Evolutionary conservation across 2,329 filamentous ascomycete genomes (phyloP).

Genomic region (Talaromyces sp.): DNA sequence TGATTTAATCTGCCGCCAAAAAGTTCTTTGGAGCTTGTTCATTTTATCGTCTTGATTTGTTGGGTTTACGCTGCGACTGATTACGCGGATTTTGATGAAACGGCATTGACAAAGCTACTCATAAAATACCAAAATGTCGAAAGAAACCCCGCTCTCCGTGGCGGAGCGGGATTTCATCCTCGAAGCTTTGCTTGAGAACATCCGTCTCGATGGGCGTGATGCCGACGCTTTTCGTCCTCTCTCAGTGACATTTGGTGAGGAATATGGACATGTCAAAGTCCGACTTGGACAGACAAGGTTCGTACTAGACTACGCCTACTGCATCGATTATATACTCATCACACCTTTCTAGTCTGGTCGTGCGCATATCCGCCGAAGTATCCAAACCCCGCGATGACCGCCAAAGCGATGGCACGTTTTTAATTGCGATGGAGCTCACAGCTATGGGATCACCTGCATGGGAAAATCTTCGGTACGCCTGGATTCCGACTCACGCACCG

Average conservation of each 20-base stretch:
- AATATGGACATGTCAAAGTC: conserved; percentile 86
- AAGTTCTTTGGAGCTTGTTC: conserved; percentile 11
- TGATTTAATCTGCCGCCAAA: conserved; percentile 16
- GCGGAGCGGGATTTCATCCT: conserved; percentile 84
- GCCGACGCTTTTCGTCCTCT: conserved; percentile 77
- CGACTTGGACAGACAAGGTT: conserved; percentile 87
- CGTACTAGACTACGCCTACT: conserved; percentile 18
- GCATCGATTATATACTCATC: conserved; percentile 21
- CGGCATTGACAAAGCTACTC: not conserved
- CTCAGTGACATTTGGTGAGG: conserved; percentile 77
- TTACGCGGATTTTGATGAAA: not conserved
- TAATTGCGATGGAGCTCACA: conserved; percentile 83
- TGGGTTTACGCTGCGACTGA: not conserved
- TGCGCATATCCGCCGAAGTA: conserved; percentile 83
- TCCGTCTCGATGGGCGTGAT: conserved; percentile 78
- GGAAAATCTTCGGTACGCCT: conserved; percentile 68
- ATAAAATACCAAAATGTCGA: conserved; percentile 71
- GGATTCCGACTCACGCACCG: not conserved
- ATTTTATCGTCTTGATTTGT: not conserved
- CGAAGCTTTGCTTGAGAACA: conserved; percentile 73
- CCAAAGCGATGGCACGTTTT: conserved; percentile 93
- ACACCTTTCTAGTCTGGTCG: conserved; percentile 62
- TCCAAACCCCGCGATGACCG: conserved; percentile 80
- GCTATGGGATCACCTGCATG: conserved; percentile 90
- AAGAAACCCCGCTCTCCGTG: conserved; percentile 83